These are phyloP conservation scores for Teunomyces funiuensis DNA, from an alignment of 805 yeast species.

Conservation along the genomic window DNA sequence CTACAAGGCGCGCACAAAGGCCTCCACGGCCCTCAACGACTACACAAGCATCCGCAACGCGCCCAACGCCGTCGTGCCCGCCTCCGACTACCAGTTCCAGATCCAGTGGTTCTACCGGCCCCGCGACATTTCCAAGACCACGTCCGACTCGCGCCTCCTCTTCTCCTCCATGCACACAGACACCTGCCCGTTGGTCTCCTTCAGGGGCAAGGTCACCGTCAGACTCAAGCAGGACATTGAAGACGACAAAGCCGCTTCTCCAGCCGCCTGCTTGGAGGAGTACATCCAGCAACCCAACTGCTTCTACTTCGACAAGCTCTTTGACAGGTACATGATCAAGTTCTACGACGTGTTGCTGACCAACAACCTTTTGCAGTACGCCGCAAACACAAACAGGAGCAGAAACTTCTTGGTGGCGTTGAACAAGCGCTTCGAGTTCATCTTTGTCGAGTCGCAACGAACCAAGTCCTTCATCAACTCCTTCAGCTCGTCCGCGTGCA, in stretches of 20 bases:
- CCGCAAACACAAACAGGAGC: conserved; percentile 50
- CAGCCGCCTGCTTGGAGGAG: conserved; percentile 37
- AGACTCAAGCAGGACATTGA: conserved; percentile 66
- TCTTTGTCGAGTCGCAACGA: conserved; percentile 70
- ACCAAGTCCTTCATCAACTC: conserved; percentile 61
- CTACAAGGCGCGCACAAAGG: conserved; percentile 36
- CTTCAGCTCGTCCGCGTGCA: conserved; percentile 52
- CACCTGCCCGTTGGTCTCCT: conserved; percentile 70
- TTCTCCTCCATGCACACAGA: conserved; percentile 87
- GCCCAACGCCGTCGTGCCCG: conserved; percentile 31
- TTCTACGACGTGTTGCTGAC: conserved; percentile 79
- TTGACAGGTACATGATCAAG: conserved; percentile 80
- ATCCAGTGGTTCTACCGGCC: conserved; percentile 94
- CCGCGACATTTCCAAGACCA: conserved; percentile 68
- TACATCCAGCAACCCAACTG: conserved; percentile 61
- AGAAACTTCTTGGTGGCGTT: conserved; percentile 60
- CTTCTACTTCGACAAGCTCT: conserved; percentile 83
- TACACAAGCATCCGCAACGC: neutral
- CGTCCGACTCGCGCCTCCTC: conserved; percentile 70
- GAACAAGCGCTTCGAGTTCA: conserved; percentile 64
- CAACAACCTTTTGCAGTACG: conserved; percentile 38
- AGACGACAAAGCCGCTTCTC: conserved; percentile 28
- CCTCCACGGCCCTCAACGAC: neutral
- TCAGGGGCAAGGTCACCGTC: conserved; percentile 74
- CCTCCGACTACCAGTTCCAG: conserved; percentile 56